phyloP scores from a whole-genome alignment of 352 stramenopile genomes.

The Phytopythium helicoides region DNA sequence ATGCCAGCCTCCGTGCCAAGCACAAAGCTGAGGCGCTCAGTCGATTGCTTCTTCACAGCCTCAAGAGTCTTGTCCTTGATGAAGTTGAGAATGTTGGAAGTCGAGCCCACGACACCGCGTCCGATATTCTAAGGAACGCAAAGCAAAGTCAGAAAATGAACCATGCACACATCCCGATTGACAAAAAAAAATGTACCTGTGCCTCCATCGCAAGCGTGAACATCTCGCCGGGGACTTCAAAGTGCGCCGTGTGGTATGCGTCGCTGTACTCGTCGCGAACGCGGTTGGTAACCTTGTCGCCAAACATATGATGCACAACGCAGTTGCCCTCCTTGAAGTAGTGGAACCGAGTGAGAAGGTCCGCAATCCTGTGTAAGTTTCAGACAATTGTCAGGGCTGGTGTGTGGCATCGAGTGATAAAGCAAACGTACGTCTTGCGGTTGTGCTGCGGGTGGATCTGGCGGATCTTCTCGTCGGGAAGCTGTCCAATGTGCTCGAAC shows the following conservation, averaged over 20 bases:
- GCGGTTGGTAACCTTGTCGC: conserved; percentile 90
- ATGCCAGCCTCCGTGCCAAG: conserved; percentile 96
- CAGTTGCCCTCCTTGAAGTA: conserved; percentile 97
- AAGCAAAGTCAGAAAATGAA: neutral
- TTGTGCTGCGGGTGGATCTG: conserved; percentile 86
- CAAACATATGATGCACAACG: conserved; percentile 99
- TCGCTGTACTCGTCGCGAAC: conserved; percentile 91
- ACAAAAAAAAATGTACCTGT: conserved; percentile 14
- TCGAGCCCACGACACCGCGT: conserved; percentile 94
- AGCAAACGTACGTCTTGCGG: conserved; percentile 45
- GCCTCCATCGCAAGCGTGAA: conserved; percentile 97
- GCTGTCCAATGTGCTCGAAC: conserved; percentile 79
- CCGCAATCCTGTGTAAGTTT: conserved; percentile 37
- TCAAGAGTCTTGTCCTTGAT: conserved; percentile 95
- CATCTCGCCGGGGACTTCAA: conserved; percentile 99
- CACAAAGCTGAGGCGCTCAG: conserved; percentile 91
- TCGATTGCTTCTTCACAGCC: conserved; percentile 56
- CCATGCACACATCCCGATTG: too few relatives aligned
- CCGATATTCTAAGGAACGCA: conserved; percentile 54
- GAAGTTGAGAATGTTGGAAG: conserved; percentile 97
- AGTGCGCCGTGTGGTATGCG: conserved; percentile 95
- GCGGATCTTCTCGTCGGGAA: conserved; percentile 81
- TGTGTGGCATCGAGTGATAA: too few relatives aligned
- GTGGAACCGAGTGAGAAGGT: conserved; percentile 87
- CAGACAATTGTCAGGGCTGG: too few relatives aligned